These are phyloP conservation scores for Coemansia sp. DNA, from an alignment of 192 early-diverging fungal species.

Conservation along the genomic window DNA sequence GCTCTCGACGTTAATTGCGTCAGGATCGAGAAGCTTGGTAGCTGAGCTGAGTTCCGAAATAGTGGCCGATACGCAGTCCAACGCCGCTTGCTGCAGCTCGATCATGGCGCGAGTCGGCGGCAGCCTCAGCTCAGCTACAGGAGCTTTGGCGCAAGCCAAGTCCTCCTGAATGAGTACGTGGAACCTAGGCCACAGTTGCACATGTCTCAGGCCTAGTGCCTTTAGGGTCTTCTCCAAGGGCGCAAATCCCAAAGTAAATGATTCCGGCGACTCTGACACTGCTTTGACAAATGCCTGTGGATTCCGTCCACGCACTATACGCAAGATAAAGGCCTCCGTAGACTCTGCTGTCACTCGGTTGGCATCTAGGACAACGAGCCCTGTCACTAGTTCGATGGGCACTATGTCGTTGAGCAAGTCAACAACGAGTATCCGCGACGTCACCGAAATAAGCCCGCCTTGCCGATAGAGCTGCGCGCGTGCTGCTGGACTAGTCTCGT, in stretches of 20 bases:
- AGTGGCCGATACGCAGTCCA: conserved; percentile 81
- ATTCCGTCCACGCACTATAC: conserved; percentile 78
- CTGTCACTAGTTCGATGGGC: conserved; percentile 73
- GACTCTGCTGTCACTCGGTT: conserved; percentile 75
- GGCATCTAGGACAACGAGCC: conserved; percentile 84
- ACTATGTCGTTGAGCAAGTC: conserved; percentile 81
- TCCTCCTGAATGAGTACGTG: conserved; percentile 24
- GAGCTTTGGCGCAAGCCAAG: conserved; percentile 57
- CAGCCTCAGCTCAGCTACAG: conserved; percentile 74
- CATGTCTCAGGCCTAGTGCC: conserved; percentile 73
- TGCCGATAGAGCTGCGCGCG: conserved; percentile 64
- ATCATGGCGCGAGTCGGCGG: conserved; percentile 80
- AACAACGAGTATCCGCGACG: conserved; percentile 85
- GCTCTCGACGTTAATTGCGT: conserved; percentile 85
- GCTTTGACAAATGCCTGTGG: conserved; percentile 89
- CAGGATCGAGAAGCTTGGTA: conserved; percentile 67
- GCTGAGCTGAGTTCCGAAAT: conserved; percentile 73
- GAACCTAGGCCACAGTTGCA: conserved; percentile 84
- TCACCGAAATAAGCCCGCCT: conserved; percentile 83
- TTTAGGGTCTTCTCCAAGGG: conserved; percentile 87
- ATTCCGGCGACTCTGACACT: conserved; percentile 83
- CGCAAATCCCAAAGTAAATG: conserved; percentile 76
- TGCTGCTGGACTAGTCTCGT: conserved; percentile 33
- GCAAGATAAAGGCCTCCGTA: conserved; percentile 86
- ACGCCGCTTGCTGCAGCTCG: conserved; percentile 73